phyloP scores from a whole-genome alignment of 345 rosid species.

The Corymbia maculata region DNA sequence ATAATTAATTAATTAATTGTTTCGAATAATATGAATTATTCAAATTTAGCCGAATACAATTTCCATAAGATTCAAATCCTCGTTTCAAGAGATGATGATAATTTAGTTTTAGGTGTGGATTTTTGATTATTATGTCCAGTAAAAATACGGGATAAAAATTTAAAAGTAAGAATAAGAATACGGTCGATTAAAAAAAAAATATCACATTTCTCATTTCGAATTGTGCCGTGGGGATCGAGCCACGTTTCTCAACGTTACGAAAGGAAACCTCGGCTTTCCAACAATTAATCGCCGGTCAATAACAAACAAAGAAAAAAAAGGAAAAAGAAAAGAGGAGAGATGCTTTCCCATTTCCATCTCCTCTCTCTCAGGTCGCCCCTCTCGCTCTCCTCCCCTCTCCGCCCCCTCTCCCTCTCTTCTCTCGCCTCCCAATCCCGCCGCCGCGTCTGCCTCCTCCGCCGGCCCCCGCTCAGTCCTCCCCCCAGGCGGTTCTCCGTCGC shows the following conservation, averaged over 20 bases:
- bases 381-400: conserved; percentile 13
- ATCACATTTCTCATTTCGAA: not conserved
- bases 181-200: no score
- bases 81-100: no score
- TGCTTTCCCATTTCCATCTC: not conserved
- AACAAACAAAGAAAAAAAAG: not conserved
- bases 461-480: conserved; percentile 6
- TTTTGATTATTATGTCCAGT: no score
- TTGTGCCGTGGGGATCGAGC: not conserved
- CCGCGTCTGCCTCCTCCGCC: not conserved
- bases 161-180: no score
- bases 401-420: conserved; percentile 23
- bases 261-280: not conserved
- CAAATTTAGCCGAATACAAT: no score
- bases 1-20: no score
- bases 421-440: conserved; percentile 16
- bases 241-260: not conserved
- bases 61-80: no score
- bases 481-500: conserved; percentile 5
- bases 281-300: not conserved
- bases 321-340: not conserved
- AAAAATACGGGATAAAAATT: no score
- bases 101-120: no score
- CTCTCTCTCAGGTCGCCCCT: conserved; percentile 6
- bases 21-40: no score